These are phyloP conservation scores for Sordaria brevicollis DNA, from an alignment of 495 filamentous ascomycete species.

Conservation along the genomic window DNA sequence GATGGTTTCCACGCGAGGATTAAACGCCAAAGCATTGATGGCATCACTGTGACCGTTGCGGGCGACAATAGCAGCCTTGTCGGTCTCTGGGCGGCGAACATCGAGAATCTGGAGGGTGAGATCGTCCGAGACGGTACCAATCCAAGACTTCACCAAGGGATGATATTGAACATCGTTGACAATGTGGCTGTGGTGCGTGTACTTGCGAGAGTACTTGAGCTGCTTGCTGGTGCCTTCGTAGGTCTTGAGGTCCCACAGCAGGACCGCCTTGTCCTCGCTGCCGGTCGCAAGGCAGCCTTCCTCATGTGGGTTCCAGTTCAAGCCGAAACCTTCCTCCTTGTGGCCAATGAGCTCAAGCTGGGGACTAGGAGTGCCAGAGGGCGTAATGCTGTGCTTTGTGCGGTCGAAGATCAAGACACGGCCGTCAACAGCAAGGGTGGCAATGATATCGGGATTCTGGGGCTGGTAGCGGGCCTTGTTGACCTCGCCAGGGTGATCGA, in stretches of 20 bases:
- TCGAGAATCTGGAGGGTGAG: constrained; percentile 88
- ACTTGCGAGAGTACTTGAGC: constrained; percentile 59
- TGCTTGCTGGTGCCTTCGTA: constrained; percentile 53
- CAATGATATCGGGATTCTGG: constrained; percentile 95
- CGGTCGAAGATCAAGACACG: constrained; percentile 88
- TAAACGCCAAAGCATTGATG: constrained; percentile 90
- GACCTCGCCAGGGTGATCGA: constrained; percentile 92
- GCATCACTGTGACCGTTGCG: constrained; percentile 70
- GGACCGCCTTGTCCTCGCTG: constrained; percentile 81
- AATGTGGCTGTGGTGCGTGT: constrained; percentile 78
- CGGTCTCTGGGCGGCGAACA: constrained; percentile 52
- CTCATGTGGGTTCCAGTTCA: constrained; percentile 82
- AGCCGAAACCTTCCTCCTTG: constrained; percentile 82
- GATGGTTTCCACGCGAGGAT: constrained; percentile 74
- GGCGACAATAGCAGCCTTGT: constrained; percentile 54
- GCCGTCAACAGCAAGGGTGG: constrained; percentile 82
- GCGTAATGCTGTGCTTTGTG: constrained; percentile 76
- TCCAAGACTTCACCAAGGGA: constrained; percentile 66
- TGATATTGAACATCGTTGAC: constrained; percentile 97
- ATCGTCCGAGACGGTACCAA: constrained; percentile 93
- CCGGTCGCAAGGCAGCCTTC: constrained; percentile 80
- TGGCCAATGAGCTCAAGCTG: constrained; percentile 84
- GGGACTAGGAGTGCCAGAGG: constrained; percentile 59
- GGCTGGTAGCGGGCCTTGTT: constrained; percentile 98
- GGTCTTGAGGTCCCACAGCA: constrained; percentile 79